A percentile compares a stretch with the other conserved stretches of the same genome.
phyloP scores from a whole-genome alignment of 108 stramenopile species.

The Aureococcus anophagefferens region DNA sequence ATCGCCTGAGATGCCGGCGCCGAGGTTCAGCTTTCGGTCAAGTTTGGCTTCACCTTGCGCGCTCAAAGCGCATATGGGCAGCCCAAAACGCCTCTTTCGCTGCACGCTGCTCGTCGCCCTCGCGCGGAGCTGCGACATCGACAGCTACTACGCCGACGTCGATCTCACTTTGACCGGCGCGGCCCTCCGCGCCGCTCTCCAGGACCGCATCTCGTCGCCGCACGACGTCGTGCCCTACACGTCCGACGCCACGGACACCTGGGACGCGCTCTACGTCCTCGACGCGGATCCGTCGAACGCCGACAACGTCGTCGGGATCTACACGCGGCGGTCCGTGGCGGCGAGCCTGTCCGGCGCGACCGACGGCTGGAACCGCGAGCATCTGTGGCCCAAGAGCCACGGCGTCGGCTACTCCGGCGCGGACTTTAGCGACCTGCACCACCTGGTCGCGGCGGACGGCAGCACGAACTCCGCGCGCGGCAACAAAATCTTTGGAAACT shows the following conservation, averaged over 20 bases:
- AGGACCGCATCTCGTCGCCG: not conserved
- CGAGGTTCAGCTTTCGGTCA: too few relatives aligned
- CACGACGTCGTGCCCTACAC: slow-evolving; percentile 44
- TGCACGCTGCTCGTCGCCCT: not conserved
- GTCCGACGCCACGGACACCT: slow-evolving; percentile 34
- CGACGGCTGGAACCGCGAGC: slow-evolving; percentile 66
- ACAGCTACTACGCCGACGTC: slow-evolving; percentile 9
- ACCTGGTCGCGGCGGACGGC: slow-evolving; percentile 53
- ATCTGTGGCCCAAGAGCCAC: slow-evolving; percentile 51
- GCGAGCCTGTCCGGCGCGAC: slow-evolving; percentile 27
- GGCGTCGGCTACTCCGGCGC: slow-evolving; percentile 40
- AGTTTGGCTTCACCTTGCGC: too few relatives aligned
- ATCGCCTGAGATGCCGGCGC: too few relatives aligned
- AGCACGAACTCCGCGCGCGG: slow-evolving; percentile 51
- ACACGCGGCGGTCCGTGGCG: slow-evolving; percentile 11
- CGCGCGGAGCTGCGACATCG: slow-evolving; percentile 10
- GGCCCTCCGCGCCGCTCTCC: not conserved
- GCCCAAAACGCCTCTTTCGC: too few relatives aligned
- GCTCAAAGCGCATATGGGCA: too few relatives aligned
- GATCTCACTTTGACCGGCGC: not conserved
- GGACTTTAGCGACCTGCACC: slow-evolving; percentile 58
- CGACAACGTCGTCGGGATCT: slow-evolving; percentile 30
- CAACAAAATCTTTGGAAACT: slow-evolving; percentile 45
- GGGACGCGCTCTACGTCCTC: slow-evolving; percentile 52
- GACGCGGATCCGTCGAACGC: slow-evolving; percentile 28